phyloP scores from a whole-genome alignment of 345 rosid genomes.

The Microcos paniculata region DNA sequence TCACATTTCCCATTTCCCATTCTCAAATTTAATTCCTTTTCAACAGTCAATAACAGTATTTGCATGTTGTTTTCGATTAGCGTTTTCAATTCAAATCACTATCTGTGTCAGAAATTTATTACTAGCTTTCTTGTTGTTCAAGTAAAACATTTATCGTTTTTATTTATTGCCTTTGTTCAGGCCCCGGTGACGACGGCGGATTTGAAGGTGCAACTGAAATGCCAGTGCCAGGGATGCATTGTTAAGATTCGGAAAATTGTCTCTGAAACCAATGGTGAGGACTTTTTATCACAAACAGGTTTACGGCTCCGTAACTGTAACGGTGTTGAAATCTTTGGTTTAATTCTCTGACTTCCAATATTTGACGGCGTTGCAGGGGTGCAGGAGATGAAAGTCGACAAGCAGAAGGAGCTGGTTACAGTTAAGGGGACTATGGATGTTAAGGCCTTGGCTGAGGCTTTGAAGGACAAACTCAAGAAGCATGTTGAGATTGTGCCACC shows the following conservation, averaged over 20 bases:
- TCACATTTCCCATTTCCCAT: background rate
- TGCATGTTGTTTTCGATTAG: constrained; percentile 1
- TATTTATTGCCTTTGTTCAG: constrained; percentile 27
- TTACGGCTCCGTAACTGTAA: background rate
- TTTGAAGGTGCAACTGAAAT: constrained; percentile 60
- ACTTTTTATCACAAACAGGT: background rate
- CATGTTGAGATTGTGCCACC: constrained; percentile 58
- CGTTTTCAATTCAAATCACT: constrained; percentile 7
- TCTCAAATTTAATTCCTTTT: background rate
- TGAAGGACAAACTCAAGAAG: constrained; percentile 62
- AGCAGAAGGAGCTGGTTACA: constrained; percentile 56
- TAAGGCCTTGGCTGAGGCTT: constrained; percentile 41
- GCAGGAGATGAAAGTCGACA: constrained; percentile 40
- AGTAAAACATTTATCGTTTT: background rate
- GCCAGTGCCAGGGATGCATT: constrained; percentile 81
- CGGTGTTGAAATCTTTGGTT: background rate
- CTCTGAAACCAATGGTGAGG: constrained; percentile 56
- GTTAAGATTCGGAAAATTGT: constrained; percentile 54
- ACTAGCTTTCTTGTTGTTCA: background rate
- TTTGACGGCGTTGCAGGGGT: constrained; percentile 48
- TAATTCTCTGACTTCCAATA: background rate
- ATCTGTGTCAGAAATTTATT: constrained; percentile 7
- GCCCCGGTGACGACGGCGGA: constrained; percentile 60
- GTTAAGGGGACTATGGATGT: constrained; percentile 78
- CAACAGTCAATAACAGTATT: background rate